phyloP scores from a whole-genome alignment of 164 flowering plant genomes.

The Dillenia turbinata region DNA sequence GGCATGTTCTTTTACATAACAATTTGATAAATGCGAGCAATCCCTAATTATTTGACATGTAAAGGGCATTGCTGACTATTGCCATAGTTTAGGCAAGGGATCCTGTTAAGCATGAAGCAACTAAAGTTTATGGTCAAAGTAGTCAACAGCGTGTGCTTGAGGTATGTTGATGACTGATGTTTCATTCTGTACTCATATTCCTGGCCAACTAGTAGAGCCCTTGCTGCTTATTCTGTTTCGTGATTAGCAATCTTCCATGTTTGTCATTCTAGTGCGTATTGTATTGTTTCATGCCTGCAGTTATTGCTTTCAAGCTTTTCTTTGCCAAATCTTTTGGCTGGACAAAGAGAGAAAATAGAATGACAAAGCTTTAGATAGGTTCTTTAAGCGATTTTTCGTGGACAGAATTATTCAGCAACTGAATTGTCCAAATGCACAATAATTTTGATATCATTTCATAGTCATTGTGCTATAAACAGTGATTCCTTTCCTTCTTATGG shows the following conservation, averaged over 20 bases:
- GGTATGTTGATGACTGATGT: conserved; percentile 23
- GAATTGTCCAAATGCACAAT: no score
- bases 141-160: conserved; percentile 43
- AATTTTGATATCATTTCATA: no score
- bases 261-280: conserved; percentile 4
- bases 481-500: no score
- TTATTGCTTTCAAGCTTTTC: no score
- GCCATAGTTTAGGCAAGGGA: conserved; percentile 28
- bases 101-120: conserved; percentile 11
- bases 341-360: no score
- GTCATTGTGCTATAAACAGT: no score
- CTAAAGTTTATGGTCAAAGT: conserved; percentile 28
- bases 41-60: not conserved
- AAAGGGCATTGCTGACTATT: conserved; percentile 6
- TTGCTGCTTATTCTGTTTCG: no score
- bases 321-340: no score
- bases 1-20: conserved; percentile 21
- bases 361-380: no score
- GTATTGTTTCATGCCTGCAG: no score
- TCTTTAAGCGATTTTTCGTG: no score
- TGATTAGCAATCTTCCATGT: not conserved
- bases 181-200: not conserved
- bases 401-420: no score
- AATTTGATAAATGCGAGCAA: not conserved
- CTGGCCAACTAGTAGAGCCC: not conserved